A percentile compares a stretch with the other conserved stretches of the same genome.
These are phyloP conservation scores for Mesembryanthemum crystallinum DNA, from an alignment of 148 eudicot genomes.

Conservation along the genomic window DNA sequence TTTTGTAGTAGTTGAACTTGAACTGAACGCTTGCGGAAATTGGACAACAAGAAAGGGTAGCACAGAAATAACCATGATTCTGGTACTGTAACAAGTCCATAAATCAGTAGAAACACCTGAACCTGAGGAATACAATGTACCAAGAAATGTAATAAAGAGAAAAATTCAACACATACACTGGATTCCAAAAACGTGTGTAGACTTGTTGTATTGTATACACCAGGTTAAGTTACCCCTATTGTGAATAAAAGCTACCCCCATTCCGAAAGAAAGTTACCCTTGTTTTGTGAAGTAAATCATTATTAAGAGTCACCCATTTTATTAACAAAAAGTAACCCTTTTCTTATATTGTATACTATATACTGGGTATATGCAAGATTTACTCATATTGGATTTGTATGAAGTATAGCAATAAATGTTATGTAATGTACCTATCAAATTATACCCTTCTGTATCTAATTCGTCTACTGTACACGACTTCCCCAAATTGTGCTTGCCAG, in stretches of 20 bases:
- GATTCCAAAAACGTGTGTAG: too few species aligned
- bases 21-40: slow-evolving; percentile 57
- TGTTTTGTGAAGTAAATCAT: too few species aligned
- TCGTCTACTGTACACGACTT: slow-evolving; percentile 46
- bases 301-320: too few species aligned
- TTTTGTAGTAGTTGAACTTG: slow-evolving; percentile 57
- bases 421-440: slow-evolving; percentile 55
- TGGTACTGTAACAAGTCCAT: slow-evolving; percentile 91
- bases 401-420: too few species aligned
- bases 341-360: too few species aligned
- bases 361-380: too few species aligned
- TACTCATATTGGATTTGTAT: too few species aligned
- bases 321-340: too few species aligned
- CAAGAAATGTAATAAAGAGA: neutral
- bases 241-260: too few species aligned
- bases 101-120: slow-evolving; percentile 85
- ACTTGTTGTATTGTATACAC: too few species aligned
- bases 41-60: slow-evolving; percentile 78
- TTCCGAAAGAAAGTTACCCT: neutral
- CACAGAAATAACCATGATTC: slow-evolving; percentile 71
- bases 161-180: too few species aligned
- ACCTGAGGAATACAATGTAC: slow-evolving; percentile 34
- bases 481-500: slow-evolving; percentile 81
- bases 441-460: slow-evolving; percentile 58
- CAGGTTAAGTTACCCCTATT: too few species aligned